Base-by-base conservation (phyloP, 306 rosid genomes). In the Quercus dentata region DNA sequence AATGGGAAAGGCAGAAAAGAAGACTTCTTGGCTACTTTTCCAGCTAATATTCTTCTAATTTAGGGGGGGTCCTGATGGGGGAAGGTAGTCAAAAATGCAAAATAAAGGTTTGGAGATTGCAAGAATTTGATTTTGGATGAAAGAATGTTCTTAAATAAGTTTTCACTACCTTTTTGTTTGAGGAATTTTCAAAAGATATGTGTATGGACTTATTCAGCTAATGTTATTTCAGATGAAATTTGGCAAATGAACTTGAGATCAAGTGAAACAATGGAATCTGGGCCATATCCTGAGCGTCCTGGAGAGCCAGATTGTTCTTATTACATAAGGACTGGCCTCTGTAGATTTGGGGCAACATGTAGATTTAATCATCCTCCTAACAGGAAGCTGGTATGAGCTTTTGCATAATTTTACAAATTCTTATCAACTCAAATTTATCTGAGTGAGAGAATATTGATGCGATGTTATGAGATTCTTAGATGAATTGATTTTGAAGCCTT, bases 261-360 rank as follows among this genome's bases (percentile, higher is more conserved):
- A 76, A 87, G 94, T 80, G 97, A 92, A 88, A 85, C 91, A 78
- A 86, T 94, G 97, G 99, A 93, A 57, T 73, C 91, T 31, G 97
- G 97, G 84, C 83, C 91, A 51, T 94, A 91, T 89, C 99, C 99
- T 2, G 99, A 92, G 89, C 97, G 92, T 74, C 83, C 91, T 14
- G 98, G 98, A 76, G 98, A 95, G 83, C 95, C 90, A 52, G 99
- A 95, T 87, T 95, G 99, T 83, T 91, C 98, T 61, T 95, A 95
- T 82, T 95, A 92, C 86, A 91, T 95, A 81, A 86, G 98, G 85
- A 95, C 99, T 0, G 99, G 99, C 41, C 91, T 91, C 49, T 95
- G 99, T 86, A 91, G 99, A 89, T 94, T 94, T 82, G 99, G 99
- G 44, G 88, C 87, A n/a, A 91, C 99, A 55, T 94, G 99, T 83